Evolutionary conservation across 768 basidiomycete species (phyloP), one percentile per base, ranked within the genome.

Genomic region (Lyophyllum atratum): DNA sequence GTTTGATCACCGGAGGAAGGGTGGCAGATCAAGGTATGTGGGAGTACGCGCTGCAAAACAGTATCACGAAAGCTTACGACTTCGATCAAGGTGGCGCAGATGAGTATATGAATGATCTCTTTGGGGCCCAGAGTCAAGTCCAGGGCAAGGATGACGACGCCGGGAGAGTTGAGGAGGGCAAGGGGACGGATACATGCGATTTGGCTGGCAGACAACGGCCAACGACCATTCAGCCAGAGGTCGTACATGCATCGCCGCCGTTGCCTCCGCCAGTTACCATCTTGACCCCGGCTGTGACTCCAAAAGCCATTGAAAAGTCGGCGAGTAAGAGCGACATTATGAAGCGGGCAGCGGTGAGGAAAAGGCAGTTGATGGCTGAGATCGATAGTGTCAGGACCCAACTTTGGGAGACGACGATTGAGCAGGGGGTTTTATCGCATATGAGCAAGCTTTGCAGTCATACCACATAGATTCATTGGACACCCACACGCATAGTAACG

Each of bases 341-440:
- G 29, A 72, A 68, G 43, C 77, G 79, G 14, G 89, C 87, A 14
- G 75, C 72, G 52, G 81, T 82, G 62, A 77, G 81, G 64, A 80
- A 82, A 56, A 70, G 71, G 53, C 75, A 82, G 61, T 61, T 92
- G 34, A 71, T 72, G 54, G 71, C 70, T 10, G 85, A 87, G 70
- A 71, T 92, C 44, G 79, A 85, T 48, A 74, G 72, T 52, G 81
- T 85, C 22, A 87, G 86, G 65, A 76, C 82, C 26, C 84, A 87
- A 64, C 69, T 91, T 55, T 91, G 90, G 90, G 88, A 90, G 72
- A 79, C 80, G 49, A 85, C 83, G 39, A 78, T 90, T 49, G 89
- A 90, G 70, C 81, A 85, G 64, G 87, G 85, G n/a, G 84, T 80
- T 50, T 71, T 89, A 56, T 66, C 76, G 34, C 77, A 83, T 59